Evolutionary conservation across 768 basidiomycete genomes (phyloP), one percentile per base, ranked within the genome.

Genomic region (Podaxis sp.): DNA sequence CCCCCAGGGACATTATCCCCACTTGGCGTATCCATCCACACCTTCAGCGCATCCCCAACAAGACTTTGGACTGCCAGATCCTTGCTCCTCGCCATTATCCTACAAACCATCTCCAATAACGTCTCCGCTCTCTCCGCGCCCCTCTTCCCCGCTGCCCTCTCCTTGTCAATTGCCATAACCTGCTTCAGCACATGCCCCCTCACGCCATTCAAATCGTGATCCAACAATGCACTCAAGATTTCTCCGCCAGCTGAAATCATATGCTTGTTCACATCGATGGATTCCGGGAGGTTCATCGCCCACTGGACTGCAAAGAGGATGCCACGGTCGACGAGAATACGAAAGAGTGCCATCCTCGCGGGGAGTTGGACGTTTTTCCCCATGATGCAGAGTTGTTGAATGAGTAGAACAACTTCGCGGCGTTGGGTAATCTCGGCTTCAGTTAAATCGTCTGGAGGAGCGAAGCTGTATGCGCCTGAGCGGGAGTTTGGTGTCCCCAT

Each of bases 341-440:
- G 88, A 77, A 96, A 99, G 9, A 99, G 84, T 2, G 85, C 79
- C 73, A 96, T 82, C 40, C 97, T 90, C 15, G 90, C 84, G 15
- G 91, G 89, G 17, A 97, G 81, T 72, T 98, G 96, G 8, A 98
- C 90, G 71, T 95, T 95, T 82, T 99, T 99, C 63, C 93, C 95
- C 92, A 99, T 96, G 61, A 89, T 82, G 70, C 93, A 92, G 8
- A 98, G 84, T 67, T 98, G 95, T 69, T 97, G 95, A 52, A 99
- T 81, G 65, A 99, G 88, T 49, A 90, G 76, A 52, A 99, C 84
- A 28, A 95, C 90, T 68, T 96, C 91, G 38, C 86, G 84, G 65
- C 88, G 85, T 39, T 85, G 81, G 33, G 71, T 74, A 57, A 85
- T 74, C 39, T 87, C 87, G 22, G 77, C 79, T 54, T 82, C 83